Evolutionary conservation across 2,329 filamentous ascomycete genomes (phyloP), one percentile per base, ranked within the genome.

Genomic region (Lasiodiplodia sp.): DNA sequence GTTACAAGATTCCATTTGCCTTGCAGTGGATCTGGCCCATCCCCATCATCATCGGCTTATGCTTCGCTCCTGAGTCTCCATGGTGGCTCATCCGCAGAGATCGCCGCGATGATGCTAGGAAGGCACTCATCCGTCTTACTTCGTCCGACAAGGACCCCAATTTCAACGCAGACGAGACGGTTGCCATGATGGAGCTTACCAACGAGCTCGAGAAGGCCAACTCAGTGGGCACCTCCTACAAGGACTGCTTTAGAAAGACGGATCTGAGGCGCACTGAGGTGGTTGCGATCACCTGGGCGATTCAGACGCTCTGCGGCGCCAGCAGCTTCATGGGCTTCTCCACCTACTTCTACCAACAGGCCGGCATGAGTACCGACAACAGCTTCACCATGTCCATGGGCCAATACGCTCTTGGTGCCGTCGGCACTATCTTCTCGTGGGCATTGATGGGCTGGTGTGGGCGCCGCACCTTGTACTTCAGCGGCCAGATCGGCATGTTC

Each of bases 121-220:
- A 82, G 47, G 83, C 90, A 2, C 83, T 93, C 23, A 80, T 90
- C 58, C 87, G 90, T 3, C 81, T 93, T 28, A 92, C 90, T 1
- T 89, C 86, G 31, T 75, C 75, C 69, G 74, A 77, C 28, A 71
- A 72, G 10, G 75, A 76, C 57, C 73, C 76, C 10, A 28, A 47
- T 5, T 81, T 93, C 34, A 91, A 90, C 2, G 70, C 72, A 14
- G 75, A 77, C 56, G 75, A 76, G 18, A 96, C 92, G 0, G 86
- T 97, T 70, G 89, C 92, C 72, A 95, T 96, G 92, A 97, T 97
- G 88, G 88, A 93, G 3, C 92, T 96, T 75, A 97, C 93, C 0
- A 94, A 91, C 1, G 90, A 91, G 1, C 82, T 96, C n/a, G 93
- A 97, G 77, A 86, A 92, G 75, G 82, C 87, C 77, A 90, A 93